Evolutionary conservation across 2,329 filamentous ascomycete species (phyloP), one percentile per base, ranked within the genome.

Genomic region (Neopestalotiopsis sp.): DNA sequence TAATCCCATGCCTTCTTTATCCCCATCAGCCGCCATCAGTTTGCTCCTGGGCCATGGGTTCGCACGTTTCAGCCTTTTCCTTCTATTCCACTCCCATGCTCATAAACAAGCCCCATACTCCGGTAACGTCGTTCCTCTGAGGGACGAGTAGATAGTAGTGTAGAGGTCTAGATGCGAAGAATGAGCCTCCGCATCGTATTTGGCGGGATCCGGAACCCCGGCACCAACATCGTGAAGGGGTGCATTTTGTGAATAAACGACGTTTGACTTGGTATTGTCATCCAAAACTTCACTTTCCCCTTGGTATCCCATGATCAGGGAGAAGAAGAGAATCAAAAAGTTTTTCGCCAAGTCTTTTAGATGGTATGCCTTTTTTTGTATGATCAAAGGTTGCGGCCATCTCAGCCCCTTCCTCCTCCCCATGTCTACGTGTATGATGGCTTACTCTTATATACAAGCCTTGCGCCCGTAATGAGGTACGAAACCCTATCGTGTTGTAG

Each of bases 401-500:
- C 57, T 28, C 24, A 24, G 57, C n/a, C 57, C 34, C 34, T 10
- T 10, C 34, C 10, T 38, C 34, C 10, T 10, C 10, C 34, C 34
- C 34, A 38, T 38, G 34, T 38, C 34, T 38, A 62, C 10, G n/a
- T 40, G 34, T 62, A 62, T 34, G 59, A 40, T 30, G 30, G 30
- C 59, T 62, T 42, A 62, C 30, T 38, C 17, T 62, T 62, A 62
- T 62, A 40, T 38, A 62, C 30, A 62, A 34, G 20, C 58, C 58
- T 61, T 28, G 20, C 20, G 5, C 14, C 5, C 38, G 28, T 1
- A 49, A 34, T 65, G 20, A 65, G 62, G 20, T 49, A n/a, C 32
- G 62, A 32, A 53, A 28, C 38, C n/a, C 38, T 12, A 24, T 12
- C 20, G 12, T 45, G 13, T 30, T 49, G 17, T 7, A n/a, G 30